A percentile compares a stretch with the other conserved stretches of the same genome.
Evolutionary conservation across 768 basidiomycete species (phyloP).

Genomic region (Boletus fagicola): DNA sequence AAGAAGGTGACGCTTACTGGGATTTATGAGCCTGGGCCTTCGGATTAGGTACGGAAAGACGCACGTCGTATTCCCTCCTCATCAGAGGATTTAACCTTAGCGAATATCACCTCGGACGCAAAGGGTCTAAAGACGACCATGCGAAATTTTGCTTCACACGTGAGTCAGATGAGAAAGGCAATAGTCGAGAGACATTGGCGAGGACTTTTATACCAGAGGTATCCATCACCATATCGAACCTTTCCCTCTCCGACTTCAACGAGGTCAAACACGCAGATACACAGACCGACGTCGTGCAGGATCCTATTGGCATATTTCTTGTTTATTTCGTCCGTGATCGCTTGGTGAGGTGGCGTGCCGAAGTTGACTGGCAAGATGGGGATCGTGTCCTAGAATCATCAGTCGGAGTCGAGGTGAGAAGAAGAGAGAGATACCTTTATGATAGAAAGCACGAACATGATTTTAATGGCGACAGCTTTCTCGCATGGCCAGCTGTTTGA

Average conservation of each 20-base stretch:
- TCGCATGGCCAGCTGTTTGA: neutral
- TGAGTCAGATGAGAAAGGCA: conserved; percentile 1
- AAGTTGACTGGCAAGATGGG: conserved; percentile 89
- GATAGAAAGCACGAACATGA: conserved; percentile 49
- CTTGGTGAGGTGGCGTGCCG: conserved; percentile 70
- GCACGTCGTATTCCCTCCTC: conserved; percentile 80
- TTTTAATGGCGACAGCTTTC: neutral
- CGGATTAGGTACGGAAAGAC: conserved; percentile 26
- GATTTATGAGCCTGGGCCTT: neutral
- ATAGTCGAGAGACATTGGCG: neutral
- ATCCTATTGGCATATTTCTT: conserved; percentile 94
- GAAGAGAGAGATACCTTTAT: conserved; percentile 34
- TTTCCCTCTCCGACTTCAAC: conserved; percentile 86
- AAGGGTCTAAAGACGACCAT: conserved; percentile 92
- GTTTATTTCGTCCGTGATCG: conserved; percentile 83
- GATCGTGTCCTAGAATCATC: conserved; percentile 71
- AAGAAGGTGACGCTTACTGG: conserved; percentile 89
- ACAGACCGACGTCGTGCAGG: conserved; percentile 87
- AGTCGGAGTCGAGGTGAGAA: neutral
- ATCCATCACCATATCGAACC: conserved; percentile 92
- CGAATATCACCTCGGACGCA: conserved; percentile 83
- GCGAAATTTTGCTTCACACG: conserved; percentile 71
- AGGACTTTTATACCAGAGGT: conserved; percentile 89
- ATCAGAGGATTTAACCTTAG: conserved; percentile 84
- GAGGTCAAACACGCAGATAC: conserved; percentile 87